Evolutionary conservation across 2,329 filamentous ascomycete genomes (phyloP).

Genomic region (Hypocreales sp.): DNA sequence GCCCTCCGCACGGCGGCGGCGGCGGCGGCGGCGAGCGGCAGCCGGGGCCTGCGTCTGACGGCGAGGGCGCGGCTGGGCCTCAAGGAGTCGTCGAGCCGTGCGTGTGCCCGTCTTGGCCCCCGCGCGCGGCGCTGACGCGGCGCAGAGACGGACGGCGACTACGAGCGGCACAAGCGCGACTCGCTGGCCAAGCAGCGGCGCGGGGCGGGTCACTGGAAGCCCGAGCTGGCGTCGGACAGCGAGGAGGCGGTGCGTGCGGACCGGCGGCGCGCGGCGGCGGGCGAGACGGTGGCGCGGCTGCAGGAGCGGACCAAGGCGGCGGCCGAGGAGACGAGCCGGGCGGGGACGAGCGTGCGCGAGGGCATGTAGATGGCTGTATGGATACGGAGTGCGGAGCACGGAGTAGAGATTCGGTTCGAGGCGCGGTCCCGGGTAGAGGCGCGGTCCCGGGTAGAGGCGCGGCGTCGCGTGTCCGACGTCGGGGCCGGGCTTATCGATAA

Average conservation of each 20-base stretch:
- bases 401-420: too few species aligned
- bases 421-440: too few species aligned
- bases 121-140: too few species aligned
- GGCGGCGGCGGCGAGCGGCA: constrained; percentile 7
- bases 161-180: constrained; percentile 46
- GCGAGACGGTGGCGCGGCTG: constrained; percentile 30
- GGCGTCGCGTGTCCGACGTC: too few species aligned
- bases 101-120: too few species aligned
- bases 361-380: constrained; percentile 14
- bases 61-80: constrained; percentile 13
- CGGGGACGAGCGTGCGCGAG: constrained; percentile 31
- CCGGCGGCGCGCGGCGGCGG: constrained; percentile 21
- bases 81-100: constrained; percentile 22
- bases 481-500: too few species aligned
- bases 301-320: constrained; percentile 43
- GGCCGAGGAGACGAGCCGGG: constrained; percentile 29
- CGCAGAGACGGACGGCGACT: constrained; percentile 21
- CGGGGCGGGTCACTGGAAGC: constrained; percentile 61
- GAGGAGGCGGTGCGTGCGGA: constrained; percentile 65
- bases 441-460: too few species aligned
- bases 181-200: constrained; percentile 50
- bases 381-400: background rate
- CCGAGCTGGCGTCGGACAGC: constrained; percentile 61
- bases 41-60: constrained; percentile 12
- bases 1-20: constrained; percentile 10